These are phyloP conservation scores for Coniochaeta ligniaria DNA, from an alignment of 2,329 filamentous ascomycete species.

Conservation along the genomic window DNA sequence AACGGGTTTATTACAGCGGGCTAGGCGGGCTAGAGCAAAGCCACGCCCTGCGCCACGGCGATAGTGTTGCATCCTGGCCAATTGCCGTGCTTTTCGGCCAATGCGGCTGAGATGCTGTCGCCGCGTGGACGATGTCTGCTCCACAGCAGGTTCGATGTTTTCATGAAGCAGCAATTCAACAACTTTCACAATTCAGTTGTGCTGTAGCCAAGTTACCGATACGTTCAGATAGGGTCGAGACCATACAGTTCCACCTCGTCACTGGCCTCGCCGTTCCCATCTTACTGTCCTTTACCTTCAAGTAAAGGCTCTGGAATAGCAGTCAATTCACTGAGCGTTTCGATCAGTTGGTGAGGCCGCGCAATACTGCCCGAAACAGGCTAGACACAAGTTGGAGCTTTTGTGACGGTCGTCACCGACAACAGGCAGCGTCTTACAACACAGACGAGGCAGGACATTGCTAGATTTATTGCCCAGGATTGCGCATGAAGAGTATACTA, in stretches of 20 bases:
- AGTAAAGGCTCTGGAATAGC: too few species aligned
- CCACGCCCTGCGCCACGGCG: constrained; percentile 1
- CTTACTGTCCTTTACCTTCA: too few species aligned
- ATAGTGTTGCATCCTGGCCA: neutral
- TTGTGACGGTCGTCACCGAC: too few species aligned
- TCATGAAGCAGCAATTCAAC: neutral
- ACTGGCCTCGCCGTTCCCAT: too few species aligned
- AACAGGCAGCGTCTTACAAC: too few species aligned
- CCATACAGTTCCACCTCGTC: too few species aligned
- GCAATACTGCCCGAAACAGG: neutral
- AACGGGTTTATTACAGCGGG: neutral
- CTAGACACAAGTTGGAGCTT: neutral
- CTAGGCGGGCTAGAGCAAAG: neutral
- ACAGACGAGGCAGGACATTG: neutral
- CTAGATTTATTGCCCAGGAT: neutral
- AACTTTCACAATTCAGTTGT: neutral
- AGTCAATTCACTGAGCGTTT: too few species aligned
- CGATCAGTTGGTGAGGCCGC: neutral
- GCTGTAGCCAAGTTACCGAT: too few species aligned
- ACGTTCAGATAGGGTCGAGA: too few species aligned
- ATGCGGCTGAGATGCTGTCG: neutral
- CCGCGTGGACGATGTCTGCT: neutral
- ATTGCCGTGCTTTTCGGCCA: neutral
- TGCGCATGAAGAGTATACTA: too few species aligned
- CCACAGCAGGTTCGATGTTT: too few species aligned